Evolutionary conservation across 352 stramenopile genomes (phyloP).

Genomic region (Globisporangium cystogenes): DNA sequence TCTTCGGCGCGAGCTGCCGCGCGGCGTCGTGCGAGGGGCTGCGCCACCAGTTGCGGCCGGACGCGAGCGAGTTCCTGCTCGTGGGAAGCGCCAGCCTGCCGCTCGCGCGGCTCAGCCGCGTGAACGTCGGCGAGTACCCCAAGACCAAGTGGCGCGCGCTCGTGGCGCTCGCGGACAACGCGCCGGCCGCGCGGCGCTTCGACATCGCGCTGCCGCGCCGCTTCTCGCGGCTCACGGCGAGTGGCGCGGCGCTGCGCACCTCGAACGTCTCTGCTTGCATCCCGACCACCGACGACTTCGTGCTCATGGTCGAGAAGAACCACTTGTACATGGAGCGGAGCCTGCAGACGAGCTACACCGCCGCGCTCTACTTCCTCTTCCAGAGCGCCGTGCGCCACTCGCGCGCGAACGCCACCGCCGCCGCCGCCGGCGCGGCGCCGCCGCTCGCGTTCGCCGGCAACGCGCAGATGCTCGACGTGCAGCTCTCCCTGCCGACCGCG

Average conservation of each 20-base stretch:
- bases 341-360: slow-evolving; percentile 28
- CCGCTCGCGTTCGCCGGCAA: slow-evolving; percentile 7
- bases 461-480: slow-evolving; percentile 7
- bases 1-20: background rate
- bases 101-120: background rate
- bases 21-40: background rate
- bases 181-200: background rate
- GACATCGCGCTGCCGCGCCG: slow-evolving; percentile 10
- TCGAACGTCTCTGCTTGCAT: background rate
- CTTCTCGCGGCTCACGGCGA: background rate
- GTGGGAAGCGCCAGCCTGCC: background rate
- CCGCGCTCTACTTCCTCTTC: slow-evolving; percentile 29
- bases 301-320: slow-evolving; percentile 20
- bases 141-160: slow-evolving; percentile 10
- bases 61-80: slow-evolving; percentile 5
- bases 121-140: slow-evolving; percentile 1
- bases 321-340: slow-evolving; percentile 35
- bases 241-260: background rate
- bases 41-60: slow-evolving; percentile 5
- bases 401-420: background rate
- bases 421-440: too few species aligned
- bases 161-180: background rate
- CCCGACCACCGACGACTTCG: slow-evolving; percentile 5
- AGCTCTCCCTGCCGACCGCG: slow-evolving; percentile 1
- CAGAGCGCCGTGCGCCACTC: slow-evolving; percentile 19